Evolutionary conservation across 176 grass and related monocot genomes (phyloP).

Genomic region (Guadua angustifolia): DNA sequence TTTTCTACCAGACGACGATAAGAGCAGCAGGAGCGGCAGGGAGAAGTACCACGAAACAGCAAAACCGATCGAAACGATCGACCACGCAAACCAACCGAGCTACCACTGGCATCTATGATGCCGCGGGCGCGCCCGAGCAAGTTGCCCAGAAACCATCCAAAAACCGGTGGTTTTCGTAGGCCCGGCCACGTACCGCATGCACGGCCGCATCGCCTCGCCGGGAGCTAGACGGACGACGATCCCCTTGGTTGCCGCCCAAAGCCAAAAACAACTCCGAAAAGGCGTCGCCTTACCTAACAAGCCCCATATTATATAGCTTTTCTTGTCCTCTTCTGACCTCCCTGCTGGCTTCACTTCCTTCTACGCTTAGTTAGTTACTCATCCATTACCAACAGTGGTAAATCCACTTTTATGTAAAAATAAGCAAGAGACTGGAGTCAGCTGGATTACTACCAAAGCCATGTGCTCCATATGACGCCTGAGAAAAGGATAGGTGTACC

Average conservation of each 20-base stretch:
- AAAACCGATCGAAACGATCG: neutral
- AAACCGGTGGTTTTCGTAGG: conserved; percentile 35
- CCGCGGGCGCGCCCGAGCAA: neutral
- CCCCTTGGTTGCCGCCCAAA: neutral
- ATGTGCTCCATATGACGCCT: neutral
- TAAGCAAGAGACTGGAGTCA: neutral
- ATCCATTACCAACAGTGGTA: conserved; percentile 42
- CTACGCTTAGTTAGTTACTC: conserved; percentile 6
- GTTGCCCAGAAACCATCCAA: conserved; percentile 31
- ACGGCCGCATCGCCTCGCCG: neutral
- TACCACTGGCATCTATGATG: neutral
- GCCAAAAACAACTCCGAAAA: neutral
- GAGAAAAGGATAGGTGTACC: neutral
- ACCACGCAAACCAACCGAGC: neutral
- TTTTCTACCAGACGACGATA: too few species aligned
- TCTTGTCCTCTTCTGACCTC: conserved; percentile 20
- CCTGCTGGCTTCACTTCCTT: neutral
- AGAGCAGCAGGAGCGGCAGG: too few species aligned
- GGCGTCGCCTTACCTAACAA: conserved; percentile 47
- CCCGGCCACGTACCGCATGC: neutral
- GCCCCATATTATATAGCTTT: conserved; percentile 32
- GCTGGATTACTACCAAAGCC: neutral
- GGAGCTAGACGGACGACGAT: neutral
- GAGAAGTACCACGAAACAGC: neutral
- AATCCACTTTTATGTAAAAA: neutral